Conservation (phyloP, 768 basidiomycete genomes). For the Tricholomella constricta region DNA sequence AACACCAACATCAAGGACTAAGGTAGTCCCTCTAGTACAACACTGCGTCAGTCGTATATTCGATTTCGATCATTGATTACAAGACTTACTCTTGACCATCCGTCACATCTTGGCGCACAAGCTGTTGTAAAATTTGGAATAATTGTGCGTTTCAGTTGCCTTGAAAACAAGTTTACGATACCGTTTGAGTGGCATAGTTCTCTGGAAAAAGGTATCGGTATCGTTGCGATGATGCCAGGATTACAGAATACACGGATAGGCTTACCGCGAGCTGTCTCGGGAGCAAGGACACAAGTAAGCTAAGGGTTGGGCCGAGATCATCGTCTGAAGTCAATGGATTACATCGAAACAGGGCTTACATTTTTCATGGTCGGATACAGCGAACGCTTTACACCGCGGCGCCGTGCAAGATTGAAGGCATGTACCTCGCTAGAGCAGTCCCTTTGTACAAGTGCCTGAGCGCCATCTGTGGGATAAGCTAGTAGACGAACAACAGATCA, state of each 20-base stretch:
- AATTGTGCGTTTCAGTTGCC: too few species aligned
- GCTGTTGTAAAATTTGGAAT: too few species aligned
- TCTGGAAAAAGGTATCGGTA: too few species aligned
- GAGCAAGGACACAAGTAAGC: conserved; percentile 21
- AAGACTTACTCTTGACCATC: conserved; percentile 20
- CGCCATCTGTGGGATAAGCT: conserved; percentile 1
- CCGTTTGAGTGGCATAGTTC: conserved; percentile 16
- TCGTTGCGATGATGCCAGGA: too few species aligned
- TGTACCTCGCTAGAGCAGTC: conserved; percentile 17
- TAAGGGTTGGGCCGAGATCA: neutral
- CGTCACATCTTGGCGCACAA: conserved; percentile 19
- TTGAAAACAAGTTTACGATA: too few species aligned
- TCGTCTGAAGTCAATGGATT: neutral
- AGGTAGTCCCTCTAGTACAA: conserved; percentile 34
- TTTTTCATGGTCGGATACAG: conserved; percentile 14
- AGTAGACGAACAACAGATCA: neutral
- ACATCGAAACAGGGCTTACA: conserved; percentile 1
- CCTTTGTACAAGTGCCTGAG: neutral
- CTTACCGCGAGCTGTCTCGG: conserved; percentile 16
- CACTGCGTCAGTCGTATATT: neutral
- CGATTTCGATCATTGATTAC: too few species aligned
- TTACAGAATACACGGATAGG: neutral
- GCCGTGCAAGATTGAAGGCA: conserved; percentile 18
- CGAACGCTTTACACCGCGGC: conserved; percentile 15
- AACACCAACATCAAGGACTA: conserved; percentile 41